Conservation (phyloP, 192 early-diverging fungal genomes). For the Phycomyces nitens region DNA sequence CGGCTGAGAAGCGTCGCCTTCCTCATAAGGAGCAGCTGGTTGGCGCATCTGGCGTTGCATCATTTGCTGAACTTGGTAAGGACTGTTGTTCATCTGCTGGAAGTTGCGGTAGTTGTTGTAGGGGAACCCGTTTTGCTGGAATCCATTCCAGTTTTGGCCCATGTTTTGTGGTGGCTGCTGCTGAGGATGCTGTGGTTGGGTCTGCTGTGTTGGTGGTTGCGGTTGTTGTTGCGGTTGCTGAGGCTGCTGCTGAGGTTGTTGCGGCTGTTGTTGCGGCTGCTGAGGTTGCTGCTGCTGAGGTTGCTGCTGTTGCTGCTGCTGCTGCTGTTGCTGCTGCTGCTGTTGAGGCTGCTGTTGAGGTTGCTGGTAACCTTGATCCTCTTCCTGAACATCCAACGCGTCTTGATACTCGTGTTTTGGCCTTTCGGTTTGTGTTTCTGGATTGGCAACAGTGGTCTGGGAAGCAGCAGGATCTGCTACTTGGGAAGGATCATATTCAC, state of each 20-base stretch:
- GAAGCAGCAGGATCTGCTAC: background rate
- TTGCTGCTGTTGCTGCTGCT: background rate
- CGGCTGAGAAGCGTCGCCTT: background rate
- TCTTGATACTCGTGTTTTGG: background rate
- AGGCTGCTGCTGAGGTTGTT: background rate
- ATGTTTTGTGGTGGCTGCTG: background rate
- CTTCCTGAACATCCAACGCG: background rate
- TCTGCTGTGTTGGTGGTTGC: background rate
- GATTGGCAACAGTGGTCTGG: background rate
- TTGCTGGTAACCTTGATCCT: background rate
- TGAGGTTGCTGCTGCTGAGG: constrained; percentile 5
- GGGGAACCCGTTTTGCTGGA: background rate
- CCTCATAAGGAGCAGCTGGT: background rate
- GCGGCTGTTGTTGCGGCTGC: background rate
- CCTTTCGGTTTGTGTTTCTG: background rate
- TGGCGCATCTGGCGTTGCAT: constrained; percentile 11
- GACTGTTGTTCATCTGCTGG: background rate
- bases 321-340: background rate
- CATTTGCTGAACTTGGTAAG: constrained; percentile 26
- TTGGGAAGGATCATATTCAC: background rate
- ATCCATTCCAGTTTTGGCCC: background rate
- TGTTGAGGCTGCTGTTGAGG: background rate
- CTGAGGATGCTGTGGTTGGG: background rate
- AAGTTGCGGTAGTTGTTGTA: constrained; percentile 6
- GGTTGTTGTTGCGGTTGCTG: constrained; percentile 3